A percentile compares a stretch with the other conserved stretches of the same genome.
phyloP scores from a whole-genome alignment of 805 yeast genomes.

The Allodekkera sacchari region DNA sequence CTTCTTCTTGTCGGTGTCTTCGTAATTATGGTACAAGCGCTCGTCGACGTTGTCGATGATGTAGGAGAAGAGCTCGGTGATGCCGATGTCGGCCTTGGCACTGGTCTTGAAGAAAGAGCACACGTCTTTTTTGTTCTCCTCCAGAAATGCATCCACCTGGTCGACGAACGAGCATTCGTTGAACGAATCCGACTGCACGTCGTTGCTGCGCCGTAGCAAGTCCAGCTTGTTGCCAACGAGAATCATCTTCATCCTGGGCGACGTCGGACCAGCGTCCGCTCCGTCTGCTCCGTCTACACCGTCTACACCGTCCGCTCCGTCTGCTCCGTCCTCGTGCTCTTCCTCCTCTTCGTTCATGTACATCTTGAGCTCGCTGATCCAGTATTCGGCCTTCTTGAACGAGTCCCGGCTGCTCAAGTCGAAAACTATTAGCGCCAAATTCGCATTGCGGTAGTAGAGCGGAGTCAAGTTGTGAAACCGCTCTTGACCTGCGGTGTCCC shows the following conservation, averaged over 20 bases:
- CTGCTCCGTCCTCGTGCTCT: conserved; percentile 3
- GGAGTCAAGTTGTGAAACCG: conserved; percentile 78
- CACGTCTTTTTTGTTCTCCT: conserved; percentile 8
- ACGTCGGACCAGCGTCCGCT: background rate
- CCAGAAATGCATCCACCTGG: conserved; percentile 16
- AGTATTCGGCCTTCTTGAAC: conserved; percentile 68
- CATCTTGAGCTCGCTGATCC: conserved; percentile 73
- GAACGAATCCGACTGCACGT: conserved; percentile 3
- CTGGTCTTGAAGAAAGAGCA: conserved; percentile 39
- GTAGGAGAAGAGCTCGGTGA: conserved; percentile 34
- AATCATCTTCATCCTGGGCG: conserved; percentile 23
- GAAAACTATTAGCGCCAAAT: conserved; percentile 81
- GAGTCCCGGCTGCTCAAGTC: conserved; percentile 53
- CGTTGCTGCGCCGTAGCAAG: conserved; percentile 24
- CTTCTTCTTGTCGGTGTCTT: conserved; percentile 9
- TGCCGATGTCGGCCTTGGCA: conserved; percentile 65
- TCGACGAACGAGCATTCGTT: conserved; percentile 15
- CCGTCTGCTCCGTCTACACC: background rate
- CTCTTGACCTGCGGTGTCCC: conserved; percentile 98
- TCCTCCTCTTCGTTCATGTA: conserved; percentile 18
- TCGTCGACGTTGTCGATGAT: conserved; percentile 23
- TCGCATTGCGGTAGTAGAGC: conserved; percentile 74
- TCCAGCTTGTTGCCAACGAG: conserved; percentile 85
- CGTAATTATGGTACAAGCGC: conserved; percentile 16
- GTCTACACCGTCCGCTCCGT: background rate